phyloP scores from a whole-genome alignment of 768 basidiomycete genomes.

The Leccinum sublutescens region DNA sequence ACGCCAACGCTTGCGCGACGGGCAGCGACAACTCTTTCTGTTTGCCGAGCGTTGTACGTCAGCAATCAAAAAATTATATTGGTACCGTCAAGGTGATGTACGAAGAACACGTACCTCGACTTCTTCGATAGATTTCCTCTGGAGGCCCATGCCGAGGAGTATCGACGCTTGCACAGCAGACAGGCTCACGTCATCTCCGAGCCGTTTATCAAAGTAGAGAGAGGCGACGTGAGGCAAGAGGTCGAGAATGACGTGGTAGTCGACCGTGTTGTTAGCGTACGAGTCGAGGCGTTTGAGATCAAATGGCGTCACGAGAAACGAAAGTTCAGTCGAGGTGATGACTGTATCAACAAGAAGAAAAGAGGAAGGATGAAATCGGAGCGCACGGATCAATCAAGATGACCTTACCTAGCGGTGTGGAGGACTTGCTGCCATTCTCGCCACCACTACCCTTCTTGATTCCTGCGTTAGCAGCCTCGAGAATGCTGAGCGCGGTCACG shows the following conservation, averaged over 20 bases:
- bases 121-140: slow-evolving; percentile 86
- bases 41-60: background rate
- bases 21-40: slow-evolving; percentile 81
- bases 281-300: slow-evolving; percentile 95
- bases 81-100: background rate
- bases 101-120: slow-evolving; percentile 61
- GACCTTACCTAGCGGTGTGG: slow-evolving; percentile 15
- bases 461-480: slow-evolving; percentile 79
- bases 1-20: slow-evolving; percentile 82
- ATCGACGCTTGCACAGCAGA: slow-evolving; percentile 93
- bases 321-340: slow-evolving; percentile 43
- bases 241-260: slow-evolving; percentile 95
- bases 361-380: background rate
- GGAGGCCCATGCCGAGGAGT: slow-evolving; percentile 83
- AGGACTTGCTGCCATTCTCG: slow-evolving; percentile 36
- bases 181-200: slow-evolving; percentile 63
- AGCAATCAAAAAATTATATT: slow-evolving; percentile 6
- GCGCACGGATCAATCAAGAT: background rate
- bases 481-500: slow-evolving; percentile 79
- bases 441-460: slow-evolving; percentile 39
- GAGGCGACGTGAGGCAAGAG: slow-evolving; percentile 76
- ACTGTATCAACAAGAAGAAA: slow-evolving; percentile 4
- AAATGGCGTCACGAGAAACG: slow-evolving; percentile 77
- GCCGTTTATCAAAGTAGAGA: slow-evolving; percentile 80
- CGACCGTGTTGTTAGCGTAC: slow-evolving; percentile 93